Evolutionary conservation across 2,329 filamentous ascomycete genomes (phyloP), one percentile per base, ranked within the genome.

Genomic region (Plenodomus lindquistii): DNA sequence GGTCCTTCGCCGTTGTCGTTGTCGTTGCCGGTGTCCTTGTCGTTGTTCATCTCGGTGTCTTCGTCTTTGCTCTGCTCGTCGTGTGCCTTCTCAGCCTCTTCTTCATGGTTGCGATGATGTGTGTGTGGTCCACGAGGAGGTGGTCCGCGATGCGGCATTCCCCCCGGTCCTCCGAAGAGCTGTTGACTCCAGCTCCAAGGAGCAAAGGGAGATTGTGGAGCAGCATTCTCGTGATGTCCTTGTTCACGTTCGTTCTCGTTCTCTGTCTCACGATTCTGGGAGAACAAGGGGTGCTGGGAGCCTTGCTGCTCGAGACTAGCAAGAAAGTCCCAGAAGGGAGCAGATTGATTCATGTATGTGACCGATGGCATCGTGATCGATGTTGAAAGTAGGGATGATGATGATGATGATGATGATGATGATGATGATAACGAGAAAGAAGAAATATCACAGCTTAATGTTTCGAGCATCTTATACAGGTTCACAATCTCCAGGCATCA

Each of bases 241-340:
- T 58, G 64, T 31, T 60, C 57, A 42, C 52, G 60, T 36, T 63
- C 58, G 27, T 63, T 42, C 20, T 60, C 59, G 45, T 55, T 56
- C 13, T 66, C 54, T 18, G 62, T 57, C 44, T 63, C 63, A 41
- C 61, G 66, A 42, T 71, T 66, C 52, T 67, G 69, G 40, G 66
- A 63, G 52, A 77, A 78, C 66, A 76, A 75, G 20, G 79, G 75
- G 59, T 80, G 74, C 19, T 72, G 65, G 27, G 60, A 50, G 44
- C 72, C 74, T 65, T 75, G 69, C 44, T 76, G 70, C 55, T 83
- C 79, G 11, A 84, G 71, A 52, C 69, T 72, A 43, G 77, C 74
- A 44, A 83, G 58, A 50, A 79, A 80, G 64, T 83, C 79, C 81
- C 81, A 83, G 63, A 83, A 81, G 42, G 79, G 77, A 59, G 76